Conservation (phyloP, 164 flowering plant species). For the Cinnamomum chago region DNA sequence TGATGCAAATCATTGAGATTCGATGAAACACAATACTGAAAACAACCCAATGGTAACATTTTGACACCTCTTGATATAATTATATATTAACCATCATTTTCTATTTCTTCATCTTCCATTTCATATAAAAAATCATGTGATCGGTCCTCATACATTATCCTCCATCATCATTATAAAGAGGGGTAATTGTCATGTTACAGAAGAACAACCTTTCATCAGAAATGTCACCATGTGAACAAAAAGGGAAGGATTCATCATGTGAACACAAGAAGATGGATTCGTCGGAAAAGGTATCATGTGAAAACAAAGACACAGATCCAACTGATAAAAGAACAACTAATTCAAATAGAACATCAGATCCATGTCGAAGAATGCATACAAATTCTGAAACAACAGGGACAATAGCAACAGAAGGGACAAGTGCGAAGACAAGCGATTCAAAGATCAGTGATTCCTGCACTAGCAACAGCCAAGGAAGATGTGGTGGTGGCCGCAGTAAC, state of each 20-base stretch:
- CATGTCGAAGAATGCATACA: constrained; percentile 6
- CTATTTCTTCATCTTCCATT: no score
- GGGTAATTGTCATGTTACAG: not conserved
- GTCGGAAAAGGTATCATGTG: constrained; percentile 20
- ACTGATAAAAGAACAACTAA: constrained; percentile 5
- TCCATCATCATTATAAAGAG: not conserved
- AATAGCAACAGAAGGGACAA: not conserved
- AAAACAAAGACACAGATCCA: constrained; percentile 13
- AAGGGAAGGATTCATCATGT: not conserved
- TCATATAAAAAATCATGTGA: not conserved
- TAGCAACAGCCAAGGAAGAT: constrained; percentile 9
- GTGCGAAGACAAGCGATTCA: constrained; percentile 6
- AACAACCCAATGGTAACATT: no score
- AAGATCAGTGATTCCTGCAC: not conserved
- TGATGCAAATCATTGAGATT: no score
- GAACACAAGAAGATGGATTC: constrained; percentile 22
- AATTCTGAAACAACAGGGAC: constrained; percentile 16
- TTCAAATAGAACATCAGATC: not conserved
- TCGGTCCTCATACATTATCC: not conserved
- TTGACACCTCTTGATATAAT: no score
- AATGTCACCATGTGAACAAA: not conserved
- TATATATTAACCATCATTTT: no score
- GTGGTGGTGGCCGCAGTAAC: constrained; percentile 20
- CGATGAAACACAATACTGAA: no score
- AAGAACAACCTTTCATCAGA: not conserved